Conservation (phyloP, 2,329 filamentous ascomycete genomes). For the Coniochaeta ligniaria region DNA sequence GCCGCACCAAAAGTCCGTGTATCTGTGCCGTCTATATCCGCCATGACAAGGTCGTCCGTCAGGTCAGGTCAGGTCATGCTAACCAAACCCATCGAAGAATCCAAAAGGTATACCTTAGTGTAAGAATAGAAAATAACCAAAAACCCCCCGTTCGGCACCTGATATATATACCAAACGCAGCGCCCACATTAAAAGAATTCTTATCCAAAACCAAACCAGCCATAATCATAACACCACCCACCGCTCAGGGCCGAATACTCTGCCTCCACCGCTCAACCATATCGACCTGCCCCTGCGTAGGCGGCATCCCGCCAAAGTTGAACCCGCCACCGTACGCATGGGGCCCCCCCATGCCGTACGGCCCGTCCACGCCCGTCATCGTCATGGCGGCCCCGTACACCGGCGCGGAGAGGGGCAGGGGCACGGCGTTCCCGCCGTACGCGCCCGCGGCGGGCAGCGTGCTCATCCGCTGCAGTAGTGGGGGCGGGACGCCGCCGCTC, state of each 20-base stretch:
- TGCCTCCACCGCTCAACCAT: conserved; percentile 27
- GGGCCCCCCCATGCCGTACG: neutral
- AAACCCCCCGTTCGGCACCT: neutral
- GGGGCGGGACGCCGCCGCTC: neutral
- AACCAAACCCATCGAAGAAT: neutral
- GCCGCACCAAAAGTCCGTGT: neutral
- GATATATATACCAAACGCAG: no score
- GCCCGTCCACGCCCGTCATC: neutral
- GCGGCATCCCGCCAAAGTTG: conserved; percentile 12
- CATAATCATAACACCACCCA: neutral
- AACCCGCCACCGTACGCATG: conserved; percentile 4
- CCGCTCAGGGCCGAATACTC: conserved; percentile 14
- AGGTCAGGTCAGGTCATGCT: neutral
- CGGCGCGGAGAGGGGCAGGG: neutral
- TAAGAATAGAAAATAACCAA: neutral
- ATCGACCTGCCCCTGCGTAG: conserved; percentile 17
- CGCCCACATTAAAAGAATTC: neutral
- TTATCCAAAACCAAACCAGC: neutral
- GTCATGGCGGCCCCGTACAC: conserved; percentile 1
- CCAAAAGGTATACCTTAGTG: neutral
- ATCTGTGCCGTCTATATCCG: neutral
- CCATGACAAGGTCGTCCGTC: neutral
- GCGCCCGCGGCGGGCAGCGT: neutral
- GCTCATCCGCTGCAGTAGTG: conserved; percentile 7
- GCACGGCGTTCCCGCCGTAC: neutral